Conservation (phyloP, 306 rosid genomes). For the Dryas alaskensis region DNA sequence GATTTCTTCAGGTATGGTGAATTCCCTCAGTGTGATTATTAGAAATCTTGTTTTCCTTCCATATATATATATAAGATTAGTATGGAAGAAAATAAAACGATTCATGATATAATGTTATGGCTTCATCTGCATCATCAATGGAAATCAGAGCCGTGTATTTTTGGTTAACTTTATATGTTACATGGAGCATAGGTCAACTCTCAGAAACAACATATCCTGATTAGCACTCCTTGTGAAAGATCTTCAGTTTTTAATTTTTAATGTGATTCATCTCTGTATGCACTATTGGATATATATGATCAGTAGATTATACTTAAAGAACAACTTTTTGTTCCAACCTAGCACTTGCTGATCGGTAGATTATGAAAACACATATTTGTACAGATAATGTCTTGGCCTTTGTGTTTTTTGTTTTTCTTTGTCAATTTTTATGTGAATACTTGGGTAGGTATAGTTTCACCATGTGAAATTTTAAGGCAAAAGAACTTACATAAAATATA, state of each 20-base stretch:
- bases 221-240: not conserved
- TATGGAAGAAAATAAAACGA: not conserved
- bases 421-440: no score
- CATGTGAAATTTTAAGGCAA: no score
- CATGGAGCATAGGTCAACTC: not conserved
- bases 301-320: not conserved
- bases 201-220: conserved; percentile 4
- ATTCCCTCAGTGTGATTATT: conserved; percentile 23
- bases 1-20: conserved; percentile 84
- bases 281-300: not conserved
- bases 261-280: conserved; percentile 1
- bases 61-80: not conserved
- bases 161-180: not conserved
- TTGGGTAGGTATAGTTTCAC: no score
- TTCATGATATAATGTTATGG: not conserved
- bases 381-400: no score
- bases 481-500: no score
- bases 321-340: not conserved
- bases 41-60: not conserved
- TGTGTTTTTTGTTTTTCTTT: no score
- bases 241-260: not conserved
- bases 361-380: conserved; percentile 25
- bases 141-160: not conserved
- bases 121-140: conserved; percentile 6
- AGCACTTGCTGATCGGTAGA: conserved; percentile 16